Percentiles rank a stretch among this genome's conserved stretches.
Evolutionary conservation across 2,329 filamentous ascomycete species (phyloP).

Genomic region (Ceratocystiopsis brevicomis): DNA sequence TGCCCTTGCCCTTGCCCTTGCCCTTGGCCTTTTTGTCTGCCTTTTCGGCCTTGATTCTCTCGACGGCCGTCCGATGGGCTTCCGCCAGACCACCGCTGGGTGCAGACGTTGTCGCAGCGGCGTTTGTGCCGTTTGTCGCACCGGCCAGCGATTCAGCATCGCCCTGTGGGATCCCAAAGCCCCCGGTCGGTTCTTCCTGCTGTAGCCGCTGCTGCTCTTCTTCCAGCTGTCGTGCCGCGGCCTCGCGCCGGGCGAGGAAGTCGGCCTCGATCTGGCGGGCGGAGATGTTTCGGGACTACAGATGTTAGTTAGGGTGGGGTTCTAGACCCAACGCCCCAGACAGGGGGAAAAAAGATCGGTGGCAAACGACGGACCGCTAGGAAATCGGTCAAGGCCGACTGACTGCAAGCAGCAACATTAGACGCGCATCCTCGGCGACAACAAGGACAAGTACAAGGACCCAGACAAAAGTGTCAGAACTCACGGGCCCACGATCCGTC

Average conservation of each 20-base stretch:
- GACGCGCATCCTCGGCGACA: too few relatives aligned
- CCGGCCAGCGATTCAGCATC: background rate
- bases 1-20: slow-evolving; percentile 11
- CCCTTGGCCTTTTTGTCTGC: slow-evolving; percentile 31
- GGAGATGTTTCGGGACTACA: slow-evolving; percentile 53
- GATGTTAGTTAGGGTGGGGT: too few relatives aligned
- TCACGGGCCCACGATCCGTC: slow-evolving; percentile 15
- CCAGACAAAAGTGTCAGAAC: slow-evolving; percentile 5
- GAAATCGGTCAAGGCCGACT: slow-evolving; percentile 35
- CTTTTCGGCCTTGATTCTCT: slow-evolving; percentile 45
- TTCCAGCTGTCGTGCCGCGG: slow-evolving; percentile 14
- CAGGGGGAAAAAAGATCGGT: too few relatives aligned
- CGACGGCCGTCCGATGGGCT: slow-evolving; percentile 25
- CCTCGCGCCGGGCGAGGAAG: slow-evolving; percentile 28
- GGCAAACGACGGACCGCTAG: slow-evolving; percentile 21
- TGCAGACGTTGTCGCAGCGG: slow-evolving; percentile 4
- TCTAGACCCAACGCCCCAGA: too few relatives aligned
- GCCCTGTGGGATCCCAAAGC: slow-evolving; percentile 3
- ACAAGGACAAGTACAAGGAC: too few relatives aligned
- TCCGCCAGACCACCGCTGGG: slow-evolving; percentile 27
- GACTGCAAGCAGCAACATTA: slow-evolving; percentile 10
- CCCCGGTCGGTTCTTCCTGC: slow-evolving; percentile 7
- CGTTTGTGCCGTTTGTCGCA: too few relatives aligned
- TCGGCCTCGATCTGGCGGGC: slow-evolving; percentile 33
- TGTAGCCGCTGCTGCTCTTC: slow-evolving; percentile 12